These are phyloP conservation scores for Trichoderma gracile DNA, from an alignment of 2,329 filamentous ascomycete genomes.

Conservation along the genomic window DNA sequence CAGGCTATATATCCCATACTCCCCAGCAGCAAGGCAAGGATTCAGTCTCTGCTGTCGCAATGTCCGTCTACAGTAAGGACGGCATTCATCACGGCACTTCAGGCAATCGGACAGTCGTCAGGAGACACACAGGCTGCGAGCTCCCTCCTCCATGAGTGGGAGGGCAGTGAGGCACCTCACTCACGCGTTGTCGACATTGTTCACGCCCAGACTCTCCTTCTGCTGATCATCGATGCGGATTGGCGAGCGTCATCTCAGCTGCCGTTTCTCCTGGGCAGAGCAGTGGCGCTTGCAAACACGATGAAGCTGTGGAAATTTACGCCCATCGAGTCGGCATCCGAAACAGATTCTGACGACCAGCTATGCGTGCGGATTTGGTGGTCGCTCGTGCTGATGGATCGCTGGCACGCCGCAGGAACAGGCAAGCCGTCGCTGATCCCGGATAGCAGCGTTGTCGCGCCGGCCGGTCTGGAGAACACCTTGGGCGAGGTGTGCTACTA, in stretches of 20 bases:
- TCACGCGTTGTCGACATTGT: constrained; percentile 51
- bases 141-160: constrained; percentile 54
- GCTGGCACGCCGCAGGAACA: constrained; percentile 71
- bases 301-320: constrained; percentile 57
- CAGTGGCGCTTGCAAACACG: constrained; percentile 64
- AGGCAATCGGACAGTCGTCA: constrained; percentile 50
- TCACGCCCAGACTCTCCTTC: constrained; percentile 65
- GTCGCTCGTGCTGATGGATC: constrained; percentile 69
- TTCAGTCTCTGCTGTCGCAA: constrained; percentile 57
- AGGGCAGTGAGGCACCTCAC: constrained; percentile 44
- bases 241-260: constrained; percentile 49
- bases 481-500: constrained; percentile 66
- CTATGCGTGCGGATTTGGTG: constrained; percentile 69
- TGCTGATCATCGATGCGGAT: constrained; percentile 67
- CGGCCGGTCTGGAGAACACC: constrained; percentile 58
- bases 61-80: constrained; percentile 59
- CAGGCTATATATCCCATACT: constrained; percentile 69
- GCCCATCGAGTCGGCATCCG: constrained; percentile 49
- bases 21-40: constrained; percentile 55
- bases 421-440: constrained; percentile 63
- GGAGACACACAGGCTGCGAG: constrained; percentile 49
- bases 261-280: constrained; percentile 60
- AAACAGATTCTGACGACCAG: constrained; percentile 62
- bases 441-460: constrained; percentile 60
- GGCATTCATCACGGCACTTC: constrained; percentile 65